A percentile compares a stretch with the other conserved stretches of the same genome.
These are phyloP conservation scores for Podospora conica DNA, from an alignment of 495 filamentous ascomycete species.

Conservation along the genomic window DNA sequence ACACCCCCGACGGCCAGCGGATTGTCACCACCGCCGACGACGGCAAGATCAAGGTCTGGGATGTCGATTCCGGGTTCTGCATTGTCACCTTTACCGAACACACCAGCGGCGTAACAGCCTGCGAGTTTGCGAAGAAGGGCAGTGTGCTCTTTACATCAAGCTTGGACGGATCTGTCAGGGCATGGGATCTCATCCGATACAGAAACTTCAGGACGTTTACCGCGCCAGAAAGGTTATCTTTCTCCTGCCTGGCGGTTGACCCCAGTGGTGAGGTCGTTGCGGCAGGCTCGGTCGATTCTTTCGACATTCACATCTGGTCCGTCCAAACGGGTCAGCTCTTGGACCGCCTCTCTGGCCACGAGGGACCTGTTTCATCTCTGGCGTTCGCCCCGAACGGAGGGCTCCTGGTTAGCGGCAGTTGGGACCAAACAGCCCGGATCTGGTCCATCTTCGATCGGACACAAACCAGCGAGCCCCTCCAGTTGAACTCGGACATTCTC, in stretches of 20 bases:
- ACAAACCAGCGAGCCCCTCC: constrained; percentile 89
- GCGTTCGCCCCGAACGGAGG: constrained; percentile 83
- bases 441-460: constrained; percentile 93
- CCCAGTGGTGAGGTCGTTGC: constrained; percentile 93
- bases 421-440: constrained; percentile 89
- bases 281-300: constrained; percentile 89
- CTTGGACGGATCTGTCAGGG: constrained; percentile 85
- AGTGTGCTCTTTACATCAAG: constrained; percentile 93
- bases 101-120: constrained; percentile 89
- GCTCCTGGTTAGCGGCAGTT: constrained; percentile 79
- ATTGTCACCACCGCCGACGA: constrained; percentile 92
- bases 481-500: constrained; percentile 83
- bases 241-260: constrained; percentile 91
- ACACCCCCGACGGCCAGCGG: constrained; percentile 88
- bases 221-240: constrained; percentile 81
- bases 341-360: constrained; percentile 84
- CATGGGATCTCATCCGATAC: constrained; percentile 95
- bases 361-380: constrained; percentile 82
- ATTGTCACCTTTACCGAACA: constrained; percentile 98
- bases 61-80: constrained; percentile 91
- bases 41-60: constrained; percentile 98
- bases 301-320: constrained; percentile 96
- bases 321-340: constrained; percentile 96
- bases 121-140: constrained; percentile 87
- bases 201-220: constrained; percentile 97